A percentile compares a stretch with the other conserved stretches of the same genome.
phyloP scores from a whole-genome alignment of 305 asterid genomes.

The Nicotiana rustica region DNA sequence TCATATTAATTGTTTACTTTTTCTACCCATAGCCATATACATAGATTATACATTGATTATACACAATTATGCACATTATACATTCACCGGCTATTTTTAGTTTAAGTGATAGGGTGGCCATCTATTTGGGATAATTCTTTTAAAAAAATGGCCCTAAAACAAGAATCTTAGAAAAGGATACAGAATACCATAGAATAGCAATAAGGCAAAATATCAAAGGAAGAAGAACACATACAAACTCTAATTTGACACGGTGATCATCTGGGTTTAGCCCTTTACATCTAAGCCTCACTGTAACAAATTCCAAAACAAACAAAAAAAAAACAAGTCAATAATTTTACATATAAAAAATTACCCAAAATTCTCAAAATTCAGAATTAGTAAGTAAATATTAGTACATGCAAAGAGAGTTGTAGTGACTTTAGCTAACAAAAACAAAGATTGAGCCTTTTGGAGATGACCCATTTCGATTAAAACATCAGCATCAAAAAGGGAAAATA shows the following conservation, averaged over 20 bases:
- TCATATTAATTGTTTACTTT: too few species aligned
- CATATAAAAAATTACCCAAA: background rate
- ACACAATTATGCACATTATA: too few species aligned
- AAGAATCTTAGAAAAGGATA: background rate
- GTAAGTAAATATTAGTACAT: slow-evolving; percentile 47
- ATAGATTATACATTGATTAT: too few species aligned
- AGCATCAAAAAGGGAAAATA: slow-evolving; percentile 62
- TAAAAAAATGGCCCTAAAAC: background rate
- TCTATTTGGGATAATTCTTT: too few species aligned
- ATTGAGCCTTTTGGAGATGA: slow-evolving; percentile 83
- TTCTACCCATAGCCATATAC: too few species aligned
- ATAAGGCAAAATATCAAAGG: background rate
- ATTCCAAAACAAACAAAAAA: slow-evolving; percentile 23
- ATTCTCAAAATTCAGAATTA: slow-evolving; percentile 28
- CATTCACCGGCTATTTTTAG: too few species aligned
- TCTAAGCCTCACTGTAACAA: slow-evolving; percentile 64
- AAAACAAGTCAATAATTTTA: background rate
- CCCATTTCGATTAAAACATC: slow-evolving; percentile 75
- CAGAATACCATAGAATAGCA: background rate
- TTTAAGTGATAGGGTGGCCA: too few species aligned
- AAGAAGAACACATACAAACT: slow-evolving; percentile 59
- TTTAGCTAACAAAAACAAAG: slow-evolving; percentile 72
- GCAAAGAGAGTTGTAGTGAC: slow-evolving; percentile 74
- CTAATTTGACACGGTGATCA: slow-evolving; percentile 78
- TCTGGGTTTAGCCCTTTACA: slow-evolving; percentile 91